phyloP scores from a whole-genome alignment of 2,329 filamentous ascomycete species.

The Pyrenophora seminiperda region DNA sequence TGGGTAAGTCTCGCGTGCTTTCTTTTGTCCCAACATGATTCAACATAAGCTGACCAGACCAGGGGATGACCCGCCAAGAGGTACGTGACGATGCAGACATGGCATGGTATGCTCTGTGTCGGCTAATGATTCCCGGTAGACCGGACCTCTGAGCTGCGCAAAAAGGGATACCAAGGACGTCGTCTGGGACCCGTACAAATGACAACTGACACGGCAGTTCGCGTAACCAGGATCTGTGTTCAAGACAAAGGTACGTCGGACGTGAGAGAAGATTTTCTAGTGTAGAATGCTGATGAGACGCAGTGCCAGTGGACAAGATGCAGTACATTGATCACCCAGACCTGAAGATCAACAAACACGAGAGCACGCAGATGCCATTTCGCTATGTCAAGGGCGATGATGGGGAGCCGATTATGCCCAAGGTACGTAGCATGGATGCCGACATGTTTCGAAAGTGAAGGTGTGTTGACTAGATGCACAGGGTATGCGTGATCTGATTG shows the following conservation, averaged over 20 bases:
- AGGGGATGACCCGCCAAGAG: slow-evolving; percentile 93
- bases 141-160: slow-evolving; percentile 90
- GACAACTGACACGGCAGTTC: slow-evolving; percentile 96
- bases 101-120: neutral
- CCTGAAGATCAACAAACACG: slow-evolving; percentile 84
- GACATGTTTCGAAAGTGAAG: slow-evolving; percentile 16
- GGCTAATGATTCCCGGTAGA: slow-evolving; percentile 60
- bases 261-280: neutral
- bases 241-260: slow-evolving; percentile 76
- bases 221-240: slow-evolving; percentile 87
- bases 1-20: slow-evolving; percentile 64
- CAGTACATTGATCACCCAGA: slow-evolving; percentile 87
- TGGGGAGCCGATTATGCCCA: slow-evolving; percentile 86
- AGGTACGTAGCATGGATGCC: slow-evolving; percentile 60
- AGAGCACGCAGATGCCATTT: slow-evolving; percentile 97
- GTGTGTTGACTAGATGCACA: slow-evolving; percentile 48
- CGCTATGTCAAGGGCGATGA: slow-evolving; percentile 81
- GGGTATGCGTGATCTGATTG: slow-evolving; percentile 95
- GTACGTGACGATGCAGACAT: slow-evolving; percentile 56
- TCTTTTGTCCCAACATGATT: neutral
- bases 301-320: slow-evolving; percentile 78
- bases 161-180: slow-evolving; percentile 88
- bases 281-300: slow-evolving; percentile 23
- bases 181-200: slow-evolving; percentile 92
- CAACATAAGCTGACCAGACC: slow-evolving; percentile 31